These are phyloP conservation scores for Clonostachys rhizophaga DNA, from an alignment of 2,329 filamentous ascomycete genomes.

Conservation along the genomic window DNA sequence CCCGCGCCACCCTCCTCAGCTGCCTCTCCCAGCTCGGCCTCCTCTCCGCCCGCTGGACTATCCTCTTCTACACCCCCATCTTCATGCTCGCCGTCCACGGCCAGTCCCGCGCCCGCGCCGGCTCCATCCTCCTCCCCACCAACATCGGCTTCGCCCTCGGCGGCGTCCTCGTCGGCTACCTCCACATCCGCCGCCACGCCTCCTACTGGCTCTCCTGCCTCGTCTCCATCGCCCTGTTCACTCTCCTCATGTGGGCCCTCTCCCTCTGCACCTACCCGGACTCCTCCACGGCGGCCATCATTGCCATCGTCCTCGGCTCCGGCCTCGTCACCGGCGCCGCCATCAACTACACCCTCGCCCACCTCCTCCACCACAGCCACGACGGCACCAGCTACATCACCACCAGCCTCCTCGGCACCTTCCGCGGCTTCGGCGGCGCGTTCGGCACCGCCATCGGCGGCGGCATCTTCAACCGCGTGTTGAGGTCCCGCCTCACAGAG, in stretches of 20 bases:
- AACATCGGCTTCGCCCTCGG: slow-evolving; percentile 75
- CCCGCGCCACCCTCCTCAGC: slow-evolving; percentile 65
- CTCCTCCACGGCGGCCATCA: slow-evolving; percentile 46
- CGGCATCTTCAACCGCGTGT: slow-evolving; percentile 63
- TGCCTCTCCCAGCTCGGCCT: slow-evolving; percentile 71
- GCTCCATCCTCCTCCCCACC: slow-evolving; percentile 74
- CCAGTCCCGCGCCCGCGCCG: slow-evolving; percentile 65
- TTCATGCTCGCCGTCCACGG: slow-evolving; percentile 73
- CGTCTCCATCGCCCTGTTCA: slow-evolving; percentile 57
- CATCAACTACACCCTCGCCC: slow-evolving; percentile 78
- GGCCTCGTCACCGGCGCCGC: slow-evolving; percentile 68
- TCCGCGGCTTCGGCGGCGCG: slow-evolving; percentile 75
- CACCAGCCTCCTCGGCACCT: slow-evolving; percentile 72
- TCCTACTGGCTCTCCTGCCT: slow-evolving; percentile 68
- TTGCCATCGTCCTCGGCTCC: slow-evolving; percentile 61
- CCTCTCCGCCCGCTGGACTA: slow-evolving; percentile 76
- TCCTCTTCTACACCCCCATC: slow-evolving; percentile 77
- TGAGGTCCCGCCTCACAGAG: slow-evolving; percentile 48
- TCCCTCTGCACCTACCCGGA: slow-evolving; percentile 47
- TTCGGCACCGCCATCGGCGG: slow-evolving; percentile 79
- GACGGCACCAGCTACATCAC: slow-evolving; percentile 68
- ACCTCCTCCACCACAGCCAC: slow-evolving; percentile 68
- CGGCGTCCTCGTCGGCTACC: slow-evolving; percentile 65
- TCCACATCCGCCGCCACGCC: slow-evolving; percentile 70
- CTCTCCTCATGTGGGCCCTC: slow-evolving; percentile 51